Evolutionary conservation across 1,284 basidiomycete genomes (phyloP), one percentile per base, ranked within the genome.

Genomic region (Ustilago loliicola): DNA sequence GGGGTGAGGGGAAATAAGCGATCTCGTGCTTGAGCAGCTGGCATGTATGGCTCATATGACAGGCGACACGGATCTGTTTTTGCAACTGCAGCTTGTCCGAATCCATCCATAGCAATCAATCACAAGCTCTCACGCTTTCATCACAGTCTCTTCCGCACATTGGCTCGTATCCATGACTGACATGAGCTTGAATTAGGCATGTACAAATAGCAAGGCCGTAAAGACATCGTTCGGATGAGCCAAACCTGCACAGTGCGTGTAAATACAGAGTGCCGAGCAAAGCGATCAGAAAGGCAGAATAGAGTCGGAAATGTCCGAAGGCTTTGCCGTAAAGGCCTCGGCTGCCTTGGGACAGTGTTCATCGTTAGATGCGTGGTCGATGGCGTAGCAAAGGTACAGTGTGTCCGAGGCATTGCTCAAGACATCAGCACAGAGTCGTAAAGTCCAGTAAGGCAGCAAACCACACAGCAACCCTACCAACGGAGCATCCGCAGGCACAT

Each of bases 381-480:
- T 93, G 80, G 93, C 93, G 83, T 94, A 94, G 83, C 94, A 96
- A 47, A 96, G 89, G 84, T 94, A 96, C 59, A 96, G 83, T 2
- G 94, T 92, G 83, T 96, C 94, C 66, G 93, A 68, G 11, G 91
- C 91, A 85, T 96, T 94, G 72, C 91, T 91, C 34, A 96, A 90
- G 4, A 95, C 88, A 5, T 93, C 93, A 6, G 93, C 91, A 71
- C 93, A 94, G 72, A 95, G 94, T 80, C 93, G 84, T 9, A 93
- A 92, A 15, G 94, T 93, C 42, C 95, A 88, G 19, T 92, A 93
- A 0, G 94, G 94, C 5, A 94, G 90, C 3, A 90, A 90, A 2
- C 92, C 94, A 42, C 93, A 93, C 3, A 95, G 88, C 25, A 95
- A 77, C 0, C 93, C 91, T 9, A 93, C 93, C 7, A 91, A 89